Base-by-base conservation (phyloP, 169 alveolate species). In the Eimeria maxima region DNA sequence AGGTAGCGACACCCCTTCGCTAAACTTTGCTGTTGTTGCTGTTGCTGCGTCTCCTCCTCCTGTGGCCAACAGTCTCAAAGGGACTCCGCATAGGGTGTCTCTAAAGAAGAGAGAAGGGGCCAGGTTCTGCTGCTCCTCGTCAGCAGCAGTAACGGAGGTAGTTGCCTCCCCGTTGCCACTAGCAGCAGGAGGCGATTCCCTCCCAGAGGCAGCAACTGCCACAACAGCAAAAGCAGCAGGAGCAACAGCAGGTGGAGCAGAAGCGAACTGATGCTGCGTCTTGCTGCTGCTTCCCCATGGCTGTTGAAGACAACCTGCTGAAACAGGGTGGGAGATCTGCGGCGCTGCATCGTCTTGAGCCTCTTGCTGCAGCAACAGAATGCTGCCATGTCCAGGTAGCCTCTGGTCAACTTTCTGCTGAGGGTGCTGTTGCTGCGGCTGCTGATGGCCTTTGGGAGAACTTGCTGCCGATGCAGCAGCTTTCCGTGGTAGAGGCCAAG, bases 391-490 rank as follows among this genome's bases (percentile, higher is more conserved):
- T 4, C 20, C 69, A 60, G 24, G 57, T 63, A 13, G 5, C 60
- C 24, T 13, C 87, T 76, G 87, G 7, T 76, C 60, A 13, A 13
- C 60, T 53, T 53, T 7, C 60, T 53, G 60, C 87, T 76, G 87
- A 1, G 13, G 63, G 50, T 76, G 57, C 8, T 38, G 87, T 63
- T 76, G 87, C 60, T 76, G 87, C 63, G 16, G 87, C 24, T 76
- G 87, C 87, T 76, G 87, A 57, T 16, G 29, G 53, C 13, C 8
- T 0, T 42, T n/a, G 47, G 87, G 87, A 4, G 87, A 76, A 45
- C 60, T 76, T 16, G 60, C 87, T 22, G 87, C 87, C 50, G 87
- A 76, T 42, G 87, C 87, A 42, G 87, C 87, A 22, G 87, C 63
- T 44, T 22, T n/a, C 10, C 60, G 63, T 45, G 87, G 6, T 53